Base-by-base conservation (phyloP, 495 filamentous ascomycete genomes). In the Penicillium lividum region DNA sequence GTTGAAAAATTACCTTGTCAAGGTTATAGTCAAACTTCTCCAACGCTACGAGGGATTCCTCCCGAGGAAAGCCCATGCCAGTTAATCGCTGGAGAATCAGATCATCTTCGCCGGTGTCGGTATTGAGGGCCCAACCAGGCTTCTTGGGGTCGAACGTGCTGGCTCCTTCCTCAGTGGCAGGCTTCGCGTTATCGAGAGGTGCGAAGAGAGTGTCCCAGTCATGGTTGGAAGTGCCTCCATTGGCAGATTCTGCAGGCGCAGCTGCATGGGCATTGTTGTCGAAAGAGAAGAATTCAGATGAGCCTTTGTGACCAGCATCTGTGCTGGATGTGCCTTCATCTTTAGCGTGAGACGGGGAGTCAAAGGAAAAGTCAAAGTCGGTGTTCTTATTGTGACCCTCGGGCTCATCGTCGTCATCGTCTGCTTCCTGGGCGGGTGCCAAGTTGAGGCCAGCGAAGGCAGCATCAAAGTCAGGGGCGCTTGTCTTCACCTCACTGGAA, bases 201-300 rank as follows among this genome's bases (percentile, higher is more conserved):
- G 91, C 89, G 68, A 97, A 97, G 28, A 98, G 91, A 22, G 91
- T 89, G 61, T 97, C 94, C 94, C 94, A 98, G 65, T 98, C 93
- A 61, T 96, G 89, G 49, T 78, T 73, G 44, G 61, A 52, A 34
- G 59, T 66, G 47, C 69, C 65, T 62, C 73, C 57, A 51, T 72
- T 48, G 61, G 72, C 53, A 49, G 68, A 44, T 38, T 61, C 47
- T 53, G 65, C 33, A 34, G 71, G 33, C 18, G 65, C 51, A 45
- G 73, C 58, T 44, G 80, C 80, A 22, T 76, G 74, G 53, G 81
- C 83, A 58, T 82, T 81, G 40, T 81, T 80, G 38, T 76, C 69
- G 46, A 82, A 81, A 31, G 59, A 68, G 61, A 75, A 78, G 59
- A 78, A 80, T 13, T 77, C 74, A 16, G 72, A 70, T 3, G 70